Base-by-base conservation (phyloP, 1,284 basidiomycete genomes). In the Sanghuangporus baumii region DNA sequence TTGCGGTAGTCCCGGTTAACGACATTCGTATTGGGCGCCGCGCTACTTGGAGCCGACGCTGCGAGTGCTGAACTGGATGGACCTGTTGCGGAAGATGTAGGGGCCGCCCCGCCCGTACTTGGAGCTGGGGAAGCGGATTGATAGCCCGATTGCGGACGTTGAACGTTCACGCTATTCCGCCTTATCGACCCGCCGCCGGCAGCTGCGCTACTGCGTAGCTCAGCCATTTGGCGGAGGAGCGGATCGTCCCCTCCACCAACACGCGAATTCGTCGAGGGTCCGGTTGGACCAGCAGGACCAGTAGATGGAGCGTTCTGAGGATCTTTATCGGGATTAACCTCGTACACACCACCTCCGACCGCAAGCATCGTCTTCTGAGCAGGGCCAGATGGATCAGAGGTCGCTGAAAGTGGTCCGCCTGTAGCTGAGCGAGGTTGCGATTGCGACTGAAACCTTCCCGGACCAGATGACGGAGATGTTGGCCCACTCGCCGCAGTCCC, bases 181-280 rank as follows among this genome's bases (percentile, higher is more conserved):
- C 74, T 71, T n/a, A 73, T 69, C 41, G 70, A 70, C 7, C 71
- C 71, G 12, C 43, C 43, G 0, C 72, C 68, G 1, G 69, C 71
- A 37, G 57, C 59, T n/a, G 63, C 66, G 34, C 54, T 55, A 38
- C 67, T 74, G 43, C 81, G 76, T 38, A 88, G 73, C 66, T 81
- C 79, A 59, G 82, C 79, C 70, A 93, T 80, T 61, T 89, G 89
- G 68, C 83, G 85, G 34, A 87, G 88, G 64, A 94, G 79, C 0
- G 92, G 92, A 72, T 94, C 91, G 41, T 79, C 78, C 8, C 81
- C 79, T 57, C 80, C 77, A 0, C 78, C 74, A 37, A 73, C 74
- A 38, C 66, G 63, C 67, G 76, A 63, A 36, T 50, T 20, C 37
- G 65, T 31, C 43, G 63, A 52, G 16, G 43, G 16, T 23, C 68